phyloP scores from a whole-genome alignment of 2,329 filamentous ascomycete species.

The Alternaria longipes region DNA sequence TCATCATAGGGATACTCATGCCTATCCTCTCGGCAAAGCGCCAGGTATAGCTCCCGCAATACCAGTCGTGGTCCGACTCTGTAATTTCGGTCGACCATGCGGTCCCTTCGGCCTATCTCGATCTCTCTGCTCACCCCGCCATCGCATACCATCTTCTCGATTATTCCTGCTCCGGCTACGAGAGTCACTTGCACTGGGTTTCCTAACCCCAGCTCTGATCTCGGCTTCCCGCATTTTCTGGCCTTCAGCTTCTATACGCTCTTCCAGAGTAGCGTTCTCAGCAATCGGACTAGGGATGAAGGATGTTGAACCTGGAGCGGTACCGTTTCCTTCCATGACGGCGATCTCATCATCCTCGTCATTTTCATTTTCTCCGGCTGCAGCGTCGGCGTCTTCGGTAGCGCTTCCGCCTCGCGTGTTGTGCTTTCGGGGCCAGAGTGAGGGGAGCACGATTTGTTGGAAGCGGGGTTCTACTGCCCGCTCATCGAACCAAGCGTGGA shows the following conservation, averaged over 20 bases:
- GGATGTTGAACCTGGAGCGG: conserved; percentile 11
- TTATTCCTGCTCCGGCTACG: conserved; percentile 15
- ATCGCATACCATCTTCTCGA: conserved; percentile 37
- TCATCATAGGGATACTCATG: neutral
- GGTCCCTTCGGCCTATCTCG: conserved; percentile 5
- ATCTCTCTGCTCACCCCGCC: conserved; percentile 33
- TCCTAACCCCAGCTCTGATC: conserved; percentile 43
- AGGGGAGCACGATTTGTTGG: conserved; percentile 85
- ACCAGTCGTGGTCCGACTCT: conserved; percentile 27
- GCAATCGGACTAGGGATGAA: conserved; percentile 20
- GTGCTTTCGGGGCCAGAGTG: conserved; percentile 83
- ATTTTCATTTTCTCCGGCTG: conserved; percentile 50
- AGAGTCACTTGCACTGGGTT: conserved; percentile 8
- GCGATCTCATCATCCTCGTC: conserved; percentile 26
- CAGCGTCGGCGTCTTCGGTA: conserved; percentile 53
- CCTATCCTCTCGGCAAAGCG: conserved; percentile 36
- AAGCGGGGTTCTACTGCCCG: conserved; percentile 85
- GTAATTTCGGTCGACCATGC: conserved; percentile 22
- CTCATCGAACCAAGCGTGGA: conserved; percentile 90
- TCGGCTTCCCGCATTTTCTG: conserved; percentile 51
- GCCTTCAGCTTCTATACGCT: conserved; percentile 48
- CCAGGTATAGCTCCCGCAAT: conserved; percentile 45
- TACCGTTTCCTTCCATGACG: conserved; percentile 22
- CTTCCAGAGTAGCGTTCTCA: conserved; percentile 37
- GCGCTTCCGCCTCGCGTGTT: conserved; percentile 80